Evolutionary conservation across 1,284 basidiomycete genomes (phyloP), one percentile per base, ranked within the genome.

Genomic region (Xerocomus nothofagi): DNA sequence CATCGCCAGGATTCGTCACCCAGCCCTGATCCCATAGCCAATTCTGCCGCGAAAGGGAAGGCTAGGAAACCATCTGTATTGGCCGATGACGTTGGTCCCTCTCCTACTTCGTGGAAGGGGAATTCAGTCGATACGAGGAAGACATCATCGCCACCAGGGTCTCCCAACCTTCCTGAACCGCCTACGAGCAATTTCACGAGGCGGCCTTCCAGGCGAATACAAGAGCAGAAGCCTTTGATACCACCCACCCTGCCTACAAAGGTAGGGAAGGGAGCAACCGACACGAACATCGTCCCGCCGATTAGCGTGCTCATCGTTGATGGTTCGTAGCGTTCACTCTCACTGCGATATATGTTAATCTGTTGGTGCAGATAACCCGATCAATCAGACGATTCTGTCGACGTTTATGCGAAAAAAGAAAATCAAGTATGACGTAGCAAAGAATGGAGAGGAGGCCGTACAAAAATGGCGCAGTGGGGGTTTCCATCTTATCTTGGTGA

Each of bases 361-460:
- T 44, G 36, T 50, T 24, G 18, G 40, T 23, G 10, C 60, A 98
- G 97, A 99, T 73, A 99, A 99, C 66, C 91, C 93, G 3, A 99
- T 99, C 74, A 99, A 99, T 69, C 94, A 96, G 65, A 94, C 91
- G 23, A 98, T 99, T 68, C 75, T 99, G 51, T 91, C 90, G 31
- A 96, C 91, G 41, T 98, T 98, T 67, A 92, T 99, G 90, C 86
- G 84, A 61, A 92, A 90, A 74, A 98, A 95, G 74, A 91, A 90
- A 71, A 97, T 99, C 70, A 93, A 92, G 68, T 97, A 88, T 72
- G 91, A 95, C 57, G 83, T 96, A 41, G 97, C 97, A 12, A 93
- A 89, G 66, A 93, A 99, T 67, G 97, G 97, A 31, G 82, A 87
- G 54, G 95, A 99, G 71, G 97, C 97, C 0, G 92, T 99, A 9